These are phyloP conservation scores for Exophiala sideris DNA, from an alignment of 2,329 filamentous ascomycete genomes.

Conservation along the genomic window DNA sequence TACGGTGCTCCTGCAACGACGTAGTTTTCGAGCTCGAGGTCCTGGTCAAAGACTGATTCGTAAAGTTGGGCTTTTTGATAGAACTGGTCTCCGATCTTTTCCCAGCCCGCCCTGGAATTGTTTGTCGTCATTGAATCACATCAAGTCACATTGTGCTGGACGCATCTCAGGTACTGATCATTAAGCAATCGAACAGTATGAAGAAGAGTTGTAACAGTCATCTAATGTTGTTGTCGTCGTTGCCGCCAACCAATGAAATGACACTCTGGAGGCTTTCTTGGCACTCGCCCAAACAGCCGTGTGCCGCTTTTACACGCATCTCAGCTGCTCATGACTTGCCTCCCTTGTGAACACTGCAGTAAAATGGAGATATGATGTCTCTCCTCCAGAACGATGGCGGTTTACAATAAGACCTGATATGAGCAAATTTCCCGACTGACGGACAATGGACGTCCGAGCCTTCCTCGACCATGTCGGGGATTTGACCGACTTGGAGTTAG, in stretches of 20 bases:
- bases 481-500: slow-evolving; percentile 84
- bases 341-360: no score
- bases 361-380: no score
- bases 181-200: not conserved
- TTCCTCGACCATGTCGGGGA: slow-evolving; percentile 69
- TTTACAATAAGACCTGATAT: not conserved
- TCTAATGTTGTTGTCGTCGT: slow-evolving; percentile 8
- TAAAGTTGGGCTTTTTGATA: slow-evolving; percentile 95
- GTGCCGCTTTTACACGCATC: no score
- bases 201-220: not conserved
- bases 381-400: not conserved
- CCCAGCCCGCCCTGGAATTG: slow-evolving; percentile 84
- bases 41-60: slow-evolving; percentile 86
- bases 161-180: not conserved
- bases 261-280: not conserved
- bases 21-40: slow-evolving; percentile 93
- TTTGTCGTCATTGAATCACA: slow-evolving; percentile 41
- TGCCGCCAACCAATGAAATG: slow-evolving; percentile 8
- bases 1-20: slow-evolving; percentile 87
- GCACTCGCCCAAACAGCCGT: not conserved
- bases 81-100: slow-evolving; percentile 86
- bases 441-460: slow-evolving; percentile 58
- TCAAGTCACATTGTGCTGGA: slow-evolving; percentile 1
- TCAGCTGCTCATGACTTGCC: not conserved
- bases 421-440: not conserved